A percentile compares a stretch with the other conserved stretches of the same genome.
Evolutionary conservation across 2,329 filamentous ascomycete species (phyloP).

Genomic region (Nakataea oryzae): DNA sequence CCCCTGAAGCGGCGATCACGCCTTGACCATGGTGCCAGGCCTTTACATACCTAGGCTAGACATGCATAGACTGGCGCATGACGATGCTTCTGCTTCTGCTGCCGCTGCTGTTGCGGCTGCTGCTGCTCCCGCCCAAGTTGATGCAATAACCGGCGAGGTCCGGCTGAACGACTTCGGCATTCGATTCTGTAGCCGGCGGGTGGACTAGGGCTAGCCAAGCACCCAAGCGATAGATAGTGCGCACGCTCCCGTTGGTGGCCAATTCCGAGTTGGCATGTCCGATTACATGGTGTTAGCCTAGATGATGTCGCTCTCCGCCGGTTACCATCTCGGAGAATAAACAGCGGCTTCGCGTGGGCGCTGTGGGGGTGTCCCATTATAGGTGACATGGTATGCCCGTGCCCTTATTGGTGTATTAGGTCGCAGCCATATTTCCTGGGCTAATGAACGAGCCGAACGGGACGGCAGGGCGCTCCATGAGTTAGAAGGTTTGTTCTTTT

Average conservation of each 20-base stretch:
- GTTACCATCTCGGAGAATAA: neutral
- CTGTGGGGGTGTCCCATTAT: too few species aligned
- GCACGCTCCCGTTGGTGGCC: neutral
- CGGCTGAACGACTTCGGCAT: neutral
- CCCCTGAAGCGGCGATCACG: neutral
- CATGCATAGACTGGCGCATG: too few species aligned
- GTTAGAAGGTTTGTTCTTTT: neutral
- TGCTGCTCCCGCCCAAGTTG: neutral
- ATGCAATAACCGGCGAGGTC: too few species aligned
- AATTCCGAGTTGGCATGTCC: neutral
- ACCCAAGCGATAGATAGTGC: neutral
- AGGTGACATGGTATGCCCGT: too few species aligned
- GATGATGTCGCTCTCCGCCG: neutral
- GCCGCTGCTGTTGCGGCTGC: neutral
- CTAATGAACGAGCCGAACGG: neutral
- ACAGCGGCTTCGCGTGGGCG: neutral
- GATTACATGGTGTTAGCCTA: neutral
- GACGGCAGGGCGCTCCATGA: neutral
- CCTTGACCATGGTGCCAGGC: neutral
- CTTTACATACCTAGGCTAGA: too few species aligned
- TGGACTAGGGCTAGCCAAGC: neutral
- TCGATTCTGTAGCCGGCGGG: neutral
- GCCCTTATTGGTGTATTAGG: neutral
- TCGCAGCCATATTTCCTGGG: neutral
- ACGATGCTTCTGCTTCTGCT: too few species aligned